Percentiles rank a stretch among this genome's conserved stretches.
phyloP scores from a whole-genome alignment of 805 yeast genomes.

The Zygosaccharomyces lentus region DNA sequence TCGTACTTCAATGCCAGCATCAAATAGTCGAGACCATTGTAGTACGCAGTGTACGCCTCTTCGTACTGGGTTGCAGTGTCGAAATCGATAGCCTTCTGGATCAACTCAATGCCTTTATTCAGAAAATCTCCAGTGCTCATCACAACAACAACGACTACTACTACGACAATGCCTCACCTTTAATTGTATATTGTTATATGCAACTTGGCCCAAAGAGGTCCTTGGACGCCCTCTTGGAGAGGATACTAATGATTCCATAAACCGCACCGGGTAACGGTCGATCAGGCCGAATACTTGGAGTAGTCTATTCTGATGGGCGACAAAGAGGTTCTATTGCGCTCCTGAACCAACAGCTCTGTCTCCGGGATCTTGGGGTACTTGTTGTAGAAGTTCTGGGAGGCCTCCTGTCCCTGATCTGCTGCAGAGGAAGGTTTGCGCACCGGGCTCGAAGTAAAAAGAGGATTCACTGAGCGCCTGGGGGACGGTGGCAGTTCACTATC shows the following conservation, averaged over 20 bases:
- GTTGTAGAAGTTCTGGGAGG: constrained; percentile 21
- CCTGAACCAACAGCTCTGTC: constrained; percentile 26
- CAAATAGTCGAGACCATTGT: constrained; percentile 87
- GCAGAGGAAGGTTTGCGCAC: constrained; percentile 16
- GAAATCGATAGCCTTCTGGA: constrained; percentile 91
- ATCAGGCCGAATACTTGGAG: constrained; percentile 24
- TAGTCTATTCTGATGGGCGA: constrained; percentile 34
- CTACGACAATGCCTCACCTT: not conserved
- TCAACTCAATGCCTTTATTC: constrained; percentile 90
- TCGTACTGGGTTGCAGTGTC: constrained; percentile 86
- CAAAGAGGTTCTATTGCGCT: constrained; percentile 19
- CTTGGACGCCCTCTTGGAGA: not conserved
- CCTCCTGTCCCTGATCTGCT: not conserved
- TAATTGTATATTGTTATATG: not conserved
- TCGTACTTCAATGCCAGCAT: constrained; percentile 95
- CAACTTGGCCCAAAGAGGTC: not conserved
- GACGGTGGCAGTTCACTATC: constrained; percentile 33
- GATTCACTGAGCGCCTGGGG: constrained; percentile 25
- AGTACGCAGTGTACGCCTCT: constrained; percentile 90
- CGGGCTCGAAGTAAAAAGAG: constrained; percentile 35
- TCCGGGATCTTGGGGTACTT: constrained; percentile 34
- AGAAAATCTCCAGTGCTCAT: constrained; percentile 68
- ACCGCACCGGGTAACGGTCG: constrained; percentile 11
- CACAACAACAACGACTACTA: constrained; percentile 1
- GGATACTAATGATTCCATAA: not conserved